Percentiles rank a stretch among this genome's conserved stretches.
These are phyloP conservation scores for Trichoderma sp. DNA, from an alignment of 2,329 filamentous ascomycete genomes.

Conservation along the genomic window DNA sequence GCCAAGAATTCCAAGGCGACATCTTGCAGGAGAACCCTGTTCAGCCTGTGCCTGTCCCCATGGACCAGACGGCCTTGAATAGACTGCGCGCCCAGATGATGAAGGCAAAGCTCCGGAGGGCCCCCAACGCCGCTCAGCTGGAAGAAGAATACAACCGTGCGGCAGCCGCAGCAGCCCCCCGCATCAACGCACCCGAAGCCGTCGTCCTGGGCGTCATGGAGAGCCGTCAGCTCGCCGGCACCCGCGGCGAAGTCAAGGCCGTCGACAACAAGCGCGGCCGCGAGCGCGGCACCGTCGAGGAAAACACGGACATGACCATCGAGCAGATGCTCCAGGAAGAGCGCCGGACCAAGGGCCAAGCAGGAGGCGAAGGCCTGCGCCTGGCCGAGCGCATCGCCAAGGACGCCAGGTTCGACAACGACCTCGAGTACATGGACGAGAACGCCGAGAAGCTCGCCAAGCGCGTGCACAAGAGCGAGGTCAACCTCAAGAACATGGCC, in stretches of 20 bases:
- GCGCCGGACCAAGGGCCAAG: slow-evolving; percentile 75
- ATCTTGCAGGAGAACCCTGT: slow-evolving; percentile 56
- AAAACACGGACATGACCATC: slow-evolving; percentile 94
- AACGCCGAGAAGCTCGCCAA: slow-evolving; percentile 89
- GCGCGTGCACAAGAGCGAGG: slow-evolving; percentile 82
- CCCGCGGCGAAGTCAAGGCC: slow-evolving; percentile 71
- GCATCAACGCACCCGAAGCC: slow-evolving; percentile 60
- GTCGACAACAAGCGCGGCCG: slow-evolving; percentile 79
- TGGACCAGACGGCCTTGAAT: slow-evolving; percentile 83
- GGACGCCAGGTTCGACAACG: slow-evolving; percentile 85
- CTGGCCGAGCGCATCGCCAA: slow-evolving; percentile 93
- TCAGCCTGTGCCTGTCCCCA: slow-evolving; percentile 42
- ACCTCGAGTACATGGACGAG: slow-evolving; percentile 96
- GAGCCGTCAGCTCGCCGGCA: slow-evolving; percentile 81
- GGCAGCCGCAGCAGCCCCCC: slow-evolving; percentile 59
- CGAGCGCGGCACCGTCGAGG: slow-evolving; percentile 81
- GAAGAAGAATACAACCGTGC: slow-evolving; percentile 84
- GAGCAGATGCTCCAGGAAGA: slow-evolving; percentile 98
- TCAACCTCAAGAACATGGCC: slow-evolving; percentile 83
- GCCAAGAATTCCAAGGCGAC: slow-evolving; percentile 54
- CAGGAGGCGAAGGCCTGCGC: slow-evolving; percentile 76
- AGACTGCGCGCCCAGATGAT: slow-evolving; percentile 90
- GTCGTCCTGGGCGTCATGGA: slow-evolving; percentile 87
- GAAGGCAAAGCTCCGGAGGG: slow-evolving; percentile 85
- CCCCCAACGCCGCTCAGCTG: slow-evolving; percentile 72